phyloP scores from a whole-genome alignment of 495 filamentous ascomycete genomes.

The Lichina pygmaea region DNA sequence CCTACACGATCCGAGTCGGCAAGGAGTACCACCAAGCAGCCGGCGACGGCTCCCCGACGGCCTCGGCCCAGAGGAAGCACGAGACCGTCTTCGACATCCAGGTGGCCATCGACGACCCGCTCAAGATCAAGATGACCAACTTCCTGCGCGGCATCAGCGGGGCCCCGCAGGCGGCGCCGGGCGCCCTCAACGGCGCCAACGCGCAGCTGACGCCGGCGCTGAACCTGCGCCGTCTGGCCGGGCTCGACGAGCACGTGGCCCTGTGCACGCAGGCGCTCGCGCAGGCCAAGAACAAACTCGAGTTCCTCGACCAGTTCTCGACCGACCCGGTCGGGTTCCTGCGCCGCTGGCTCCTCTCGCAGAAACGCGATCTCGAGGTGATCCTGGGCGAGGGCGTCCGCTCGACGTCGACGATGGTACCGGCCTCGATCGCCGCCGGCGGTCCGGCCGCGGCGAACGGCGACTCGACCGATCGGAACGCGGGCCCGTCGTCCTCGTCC shows the following conservation, averaged over 20 bases:
- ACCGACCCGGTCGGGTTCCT: constrained; percentile 65
- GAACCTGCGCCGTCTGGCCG: constrained; percentile 39
- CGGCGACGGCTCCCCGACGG: constrained; percentile 15
- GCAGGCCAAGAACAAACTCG: constrained; percentile 59
- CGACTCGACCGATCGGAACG: too few species aligned
- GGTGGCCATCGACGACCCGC: constrained; percentile 62
- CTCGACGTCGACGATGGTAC: too few species aligned
- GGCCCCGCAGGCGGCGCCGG: too few species aligned
- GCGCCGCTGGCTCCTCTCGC: constrained; percentile 57
- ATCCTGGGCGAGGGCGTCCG: constrained; percentile 57
- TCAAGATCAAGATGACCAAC: constrained; percentile 32
- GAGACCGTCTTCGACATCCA: constrained; percentile 65
- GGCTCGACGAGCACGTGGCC: constrained; percentile 61
- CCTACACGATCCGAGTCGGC: constrained; percentile 87
- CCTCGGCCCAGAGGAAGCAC: constrained; percentile 13
- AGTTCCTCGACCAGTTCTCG: constrained; percentile 49
- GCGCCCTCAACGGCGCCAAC: background rate
- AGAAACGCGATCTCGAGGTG: constrained; percentile 74
- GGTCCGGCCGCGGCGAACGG: too few species aligned
- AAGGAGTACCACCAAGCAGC: constrained; percentile 37
- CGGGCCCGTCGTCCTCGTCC: too few species aligned
- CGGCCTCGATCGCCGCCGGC: too few species aligned
- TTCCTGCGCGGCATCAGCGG: background rate
- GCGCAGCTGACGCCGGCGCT: constrained; percentile 16
- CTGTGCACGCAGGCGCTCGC: constrained; percentile 49